phyloP scores from a whole-genome alignment of 2,329 filamentous ascomycete species.

The Cytospora paraplurivora region DNA sequence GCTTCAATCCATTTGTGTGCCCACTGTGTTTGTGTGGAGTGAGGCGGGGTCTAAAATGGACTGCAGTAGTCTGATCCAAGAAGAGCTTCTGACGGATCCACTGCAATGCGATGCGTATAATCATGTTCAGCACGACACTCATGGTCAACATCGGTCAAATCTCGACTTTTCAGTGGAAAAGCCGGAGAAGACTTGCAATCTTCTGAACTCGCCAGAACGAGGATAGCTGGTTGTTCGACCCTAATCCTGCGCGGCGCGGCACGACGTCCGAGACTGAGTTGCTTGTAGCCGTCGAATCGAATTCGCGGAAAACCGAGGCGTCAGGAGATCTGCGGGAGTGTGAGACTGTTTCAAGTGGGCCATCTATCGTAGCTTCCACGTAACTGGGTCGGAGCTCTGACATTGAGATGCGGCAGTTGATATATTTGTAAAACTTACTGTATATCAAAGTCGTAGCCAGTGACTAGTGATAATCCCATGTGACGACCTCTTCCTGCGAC shows the following conservation, averaged over 20 bases:
- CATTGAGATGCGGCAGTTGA: no score
- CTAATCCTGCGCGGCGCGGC: neutral
- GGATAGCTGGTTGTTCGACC: neutral
- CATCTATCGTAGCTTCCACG: no score
- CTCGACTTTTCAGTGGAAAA: neutral
- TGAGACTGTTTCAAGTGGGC: neutral
- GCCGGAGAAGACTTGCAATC: no score
- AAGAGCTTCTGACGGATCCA: slow-evolving; percentile 4
- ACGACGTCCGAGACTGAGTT: neutral
- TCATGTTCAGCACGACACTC: neutral
- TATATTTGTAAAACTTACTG: neutral
- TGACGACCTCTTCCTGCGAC: neutral
- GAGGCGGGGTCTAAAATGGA: neutral
- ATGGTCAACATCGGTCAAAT: neutral
- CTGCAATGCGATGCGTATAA: neutral
- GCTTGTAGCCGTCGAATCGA: slow-evolving; percentile 5
- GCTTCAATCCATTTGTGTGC: no score
- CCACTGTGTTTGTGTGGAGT: slow-evolving; percentile 3
- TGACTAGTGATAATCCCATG: neutral
- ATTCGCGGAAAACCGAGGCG: slow-evolving; percentile 7
- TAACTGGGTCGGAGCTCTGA: no score
- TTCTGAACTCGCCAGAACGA: neutral
- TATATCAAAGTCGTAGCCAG: neutral
- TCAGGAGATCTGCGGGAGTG: slow-evolving; percentile 1
- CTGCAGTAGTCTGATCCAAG: slow-evolving; percentile 9